Base-by-base conservation (phyloP, 345 rosid genomes). In the Sisymbrium altissimum region DNA sequence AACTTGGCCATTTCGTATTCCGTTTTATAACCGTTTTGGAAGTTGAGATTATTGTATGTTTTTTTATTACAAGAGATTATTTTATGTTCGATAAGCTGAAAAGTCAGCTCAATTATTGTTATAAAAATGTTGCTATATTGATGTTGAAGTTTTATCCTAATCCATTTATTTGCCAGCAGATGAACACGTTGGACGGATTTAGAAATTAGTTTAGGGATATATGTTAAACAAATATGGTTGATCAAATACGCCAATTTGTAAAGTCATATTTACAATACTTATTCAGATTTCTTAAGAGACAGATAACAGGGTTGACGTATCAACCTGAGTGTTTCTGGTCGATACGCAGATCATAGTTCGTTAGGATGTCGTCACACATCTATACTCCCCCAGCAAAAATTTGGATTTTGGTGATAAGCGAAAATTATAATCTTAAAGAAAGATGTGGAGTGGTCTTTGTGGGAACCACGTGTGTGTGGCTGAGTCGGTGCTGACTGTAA, bases 341-440 rank as follows among this genome's bases (percentile, higher is more conserved):
- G 74, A 68, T 75, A 68, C 61, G 79, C 79, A 75, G 79, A 68
- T 75, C 74, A 52, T 50, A 11, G 21, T 15, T 68, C 58, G 14
- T 60, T 40, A 9, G 14, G 40, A 30, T 60, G 74, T 41, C 25
- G 52, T 73, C 71, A 56, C 77, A 56, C 23, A 44, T 53, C 15
- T 52, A 12, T 21, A 15, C 15, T 39, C 19, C 23, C 23, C 43
- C 18, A 29, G 61, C 32, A 29, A 8, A 56, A 25, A 39, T 7
- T n/a, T 54, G 57, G 71, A 33, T n/a, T 43, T 35, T 25, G 23
- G 48, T 55, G 57, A 54, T 33, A 43, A 54, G 70, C 46, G 59
- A 56, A 27, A 56, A 65, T 36, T 56, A 57, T 38, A 66, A 32
- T 74, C 52, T 17, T 44, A 0, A 57, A 32, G 4, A 27, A 5